Evolutionary conservation across 495 filamentous ascomycete species (phyloP), one percentile per base, ranked within the genome.

Genomic region (Venustampulla echinocandica): DNA sequence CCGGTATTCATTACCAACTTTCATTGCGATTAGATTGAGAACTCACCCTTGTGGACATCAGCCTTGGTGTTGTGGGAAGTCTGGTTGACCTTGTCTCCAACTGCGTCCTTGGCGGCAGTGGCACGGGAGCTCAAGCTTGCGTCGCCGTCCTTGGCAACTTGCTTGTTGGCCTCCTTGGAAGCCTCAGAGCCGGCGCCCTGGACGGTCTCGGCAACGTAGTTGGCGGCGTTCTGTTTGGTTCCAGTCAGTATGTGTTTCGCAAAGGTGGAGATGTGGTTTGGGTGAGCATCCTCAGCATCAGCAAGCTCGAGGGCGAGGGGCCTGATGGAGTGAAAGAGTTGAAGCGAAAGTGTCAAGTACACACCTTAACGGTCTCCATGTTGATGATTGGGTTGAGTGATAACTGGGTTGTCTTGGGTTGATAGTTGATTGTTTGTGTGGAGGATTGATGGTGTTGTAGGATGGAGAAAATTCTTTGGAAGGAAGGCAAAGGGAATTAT

Each of bases 121-220:
- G 71, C 59, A 49, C 76, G 76, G 62, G 67, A 69, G 60, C 67
- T 54, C 22, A 73, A n/a, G 36, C 48, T 51, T 25, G 64, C 70
- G 59, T 74, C 61, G 63, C 35, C 57, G 68, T 80, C 76, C 73
- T 80, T 77, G 57, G 76, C 76, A 40, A 79, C 70, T 25, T 70
- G 19, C 73, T 81, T 81, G 73, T 81, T 80, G 65, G 73, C 67
- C 71, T 80, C 76, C 74, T 81, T 81, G 66, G 70, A 75, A 25
- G 74, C 68, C 40, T 59, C 62, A 19, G 61, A 33, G 43, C 44
- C 35, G 17, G 47, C 59, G 55, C 70, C 65, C 61, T 77, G 67
- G 48, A 80, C 63, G 62, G 74, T 67, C 71, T 82, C 78, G 39
- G 68, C 57, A 64, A 75, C 74, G 66, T 73, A 76, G 70, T 77